Evolutionary conservation across 345 rosid species (phyloP).

Genomic region (Stellera chamaejasme): DNA sequence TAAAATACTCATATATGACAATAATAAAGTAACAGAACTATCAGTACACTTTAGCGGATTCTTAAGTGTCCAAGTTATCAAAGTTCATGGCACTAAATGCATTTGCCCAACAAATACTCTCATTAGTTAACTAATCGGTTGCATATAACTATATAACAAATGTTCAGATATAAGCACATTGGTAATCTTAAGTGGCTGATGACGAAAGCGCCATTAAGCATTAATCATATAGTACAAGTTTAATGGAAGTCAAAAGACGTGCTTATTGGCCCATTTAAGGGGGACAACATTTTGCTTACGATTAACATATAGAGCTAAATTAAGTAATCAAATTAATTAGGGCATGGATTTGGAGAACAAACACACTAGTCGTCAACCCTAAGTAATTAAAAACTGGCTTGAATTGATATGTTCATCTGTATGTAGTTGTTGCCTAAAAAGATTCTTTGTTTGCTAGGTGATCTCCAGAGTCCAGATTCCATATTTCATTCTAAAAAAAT

Average conservation of each 20-base stretch:
- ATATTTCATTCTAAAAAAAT: neutral
- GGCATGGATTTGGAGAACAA: neutral
- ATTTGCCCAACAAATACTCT: no score
- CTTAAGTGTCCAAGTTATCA: no score
- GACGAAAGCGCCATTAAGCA: constrained; percentile 16
- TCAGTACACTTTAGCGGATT: no score
- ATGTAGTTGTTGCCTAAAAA: constrained; percentile 10
- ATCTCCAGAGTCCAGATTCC: constrained; percentile 21
- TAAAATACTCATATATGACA: no score
- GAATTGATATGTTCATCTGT: constrained; percentile 13
- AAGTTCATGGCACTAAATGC: no score
- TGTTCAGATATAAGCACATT: no score
- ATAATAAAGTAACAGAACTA: no score
- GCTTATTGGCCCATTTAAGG: constrained; percentile 11
- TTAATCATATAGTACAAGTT: neutral
- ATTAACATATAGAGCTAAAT: neutral
- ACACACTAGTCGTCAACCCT: constrained; percentile 13
- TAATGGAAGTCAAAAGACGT: constrained; percentile 27
- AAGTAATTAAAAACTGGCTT: neutral
- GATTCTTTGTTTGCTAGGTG: constrained; percentile 12
- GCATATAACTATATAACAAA: no score
- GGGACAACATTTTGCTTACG: neutral
- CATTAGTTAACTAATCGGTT: no score
- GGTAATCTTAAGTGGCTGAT: neutral
- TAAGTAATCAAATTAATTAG: constrained; percentile 1